Percentiles rank a stretch among this genome's conserved stretches.
Conservation (phyloP, 176 grass and related monocot species). For the Aegilops tauschii region DNA sequence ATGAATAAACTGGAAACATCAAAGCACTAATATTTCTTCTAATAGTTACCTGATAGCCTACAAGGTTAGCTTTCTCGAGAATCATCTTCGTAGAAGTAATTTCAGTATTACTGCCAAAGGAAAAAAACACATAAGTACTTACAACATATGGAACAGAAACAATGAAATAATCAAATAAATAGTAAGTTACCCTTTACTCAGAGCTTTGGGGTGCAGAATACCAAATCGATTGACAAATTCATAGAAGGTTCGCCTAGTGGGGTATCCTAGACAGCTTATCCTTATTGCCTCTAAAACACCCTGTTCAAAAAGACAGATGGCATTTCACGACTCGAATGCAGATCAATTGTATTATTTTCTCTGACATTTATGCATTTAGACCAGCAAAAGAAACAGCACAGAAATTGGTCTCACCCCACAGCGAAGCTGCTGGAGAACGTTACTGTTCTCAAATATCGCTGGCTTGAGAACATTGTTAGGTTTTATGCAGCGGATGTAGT, state of each 20-base stretch:
- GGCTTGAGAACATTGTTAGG: constrained; percentile 94
- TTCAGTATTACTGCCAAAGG: constrained; percentile 64
- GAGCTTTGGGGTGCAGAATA: constrained; percentile 63
- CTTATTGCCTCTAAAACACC: constrained; percentile 96
- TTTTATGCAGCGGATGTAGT: constrained; percentile 90
- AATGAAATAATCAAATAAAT: constrained; percentile 8
- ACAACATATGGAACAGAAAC: not conserved
- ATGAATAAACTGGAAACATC: constrained; percentile 3
- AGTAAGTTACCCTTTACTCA: constrained; percentile 63
- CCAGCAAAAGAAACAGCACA: not conserved
- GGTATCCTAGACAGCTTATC: constrained; percentile 91
- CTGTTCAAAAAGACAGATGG: constrained; percentile 40
- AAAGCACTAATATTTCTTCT: not conserved
- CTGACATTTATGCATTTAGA: not conserved
- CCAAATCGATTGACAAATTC: constrained; percentile 96
- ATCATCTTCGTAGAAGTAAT: constrained; percentile 59
- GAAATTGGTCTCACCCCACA: constrained; percentile 70
- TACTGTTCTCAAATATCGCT: constrained; percentile 85
- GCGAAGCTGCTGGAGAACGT: constrained; percentile 89
- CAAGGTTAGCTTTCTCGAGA: constrained; percentile 76
- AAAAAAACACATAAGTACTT: constrained; percentile 25
- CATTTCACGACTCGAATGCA: not conserved
- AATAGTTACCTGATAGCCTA: constrained; percentile 82
- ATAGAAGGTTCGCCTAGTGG: constrained; percentile 79
- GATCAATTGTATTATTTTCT: too few relatives aligned